Conservation (phyloP, 345 rosid species). For the Salix suchowensis region DNA sequence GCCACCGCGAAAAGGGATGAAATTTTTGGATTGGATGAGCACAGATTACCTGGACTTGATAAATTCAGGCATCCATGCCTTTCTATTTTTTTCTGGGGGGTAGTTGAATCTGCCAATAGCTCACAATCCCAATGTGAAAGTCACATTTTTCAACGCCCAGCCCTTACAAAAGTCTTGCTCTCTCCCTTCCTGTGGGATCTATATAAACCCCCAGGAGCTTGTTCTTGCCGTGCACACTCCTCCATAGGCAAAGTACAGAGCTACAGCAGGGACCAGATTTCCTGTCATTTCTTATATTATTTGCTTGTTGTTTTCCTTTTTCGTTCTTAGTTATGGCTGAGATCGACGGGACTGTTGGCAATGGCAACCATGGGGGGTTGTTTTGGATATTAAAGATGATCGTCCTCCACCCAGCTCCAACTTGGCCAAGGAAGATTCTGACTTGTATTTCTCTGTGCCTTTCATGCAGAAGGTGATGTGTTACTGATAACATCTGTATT, state of each 20-base stretch:
- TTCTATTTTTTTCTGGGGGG: conserved; percentile 36
- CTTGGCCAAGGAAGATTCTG: conserved; percentile 38
- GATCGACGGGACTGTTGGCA: conserved; percentile 26
- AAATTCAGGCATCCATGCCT: background rate
- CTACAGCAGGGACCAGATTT: background rate
- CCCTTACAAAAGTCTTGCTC: background rate
- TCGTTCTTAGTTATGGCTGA: conserved; percentile 48
- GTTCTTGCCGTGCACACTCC: background rate
- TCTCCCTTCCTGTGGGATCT: background rate
- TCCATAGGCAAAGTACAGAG: background rate
- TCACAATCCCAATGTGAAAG: background rate
- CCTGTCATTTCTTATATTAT: background rate
- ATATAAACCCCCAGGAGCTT: background rate
- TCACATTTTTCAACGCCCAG: conserved; percentile 38
- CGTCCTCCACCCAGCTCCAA: conserved; percentile 15
- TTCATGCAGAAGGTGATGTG: conserved; percentile 67
- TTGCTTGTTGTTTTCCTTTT: background rate
- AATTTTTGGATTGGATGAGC: background rate
- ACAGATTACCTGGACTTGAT: background rate
- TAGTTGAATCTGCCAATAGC: conserved; percentile 30
- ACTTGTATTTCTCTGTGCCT: conserved; percentile 48
- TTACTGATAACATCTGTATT: background rate
- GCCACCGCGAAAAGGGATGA: background rate
- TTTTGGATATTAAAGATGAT: conserved; percentile 46
- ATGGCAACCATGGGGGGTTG: conserved; percentile 26